These are phyloP conservation scores for Funneliformis mosseae DNA, from an alignment of 192 early-diverging fungal species.

Conservation along the genomic window DNA sequence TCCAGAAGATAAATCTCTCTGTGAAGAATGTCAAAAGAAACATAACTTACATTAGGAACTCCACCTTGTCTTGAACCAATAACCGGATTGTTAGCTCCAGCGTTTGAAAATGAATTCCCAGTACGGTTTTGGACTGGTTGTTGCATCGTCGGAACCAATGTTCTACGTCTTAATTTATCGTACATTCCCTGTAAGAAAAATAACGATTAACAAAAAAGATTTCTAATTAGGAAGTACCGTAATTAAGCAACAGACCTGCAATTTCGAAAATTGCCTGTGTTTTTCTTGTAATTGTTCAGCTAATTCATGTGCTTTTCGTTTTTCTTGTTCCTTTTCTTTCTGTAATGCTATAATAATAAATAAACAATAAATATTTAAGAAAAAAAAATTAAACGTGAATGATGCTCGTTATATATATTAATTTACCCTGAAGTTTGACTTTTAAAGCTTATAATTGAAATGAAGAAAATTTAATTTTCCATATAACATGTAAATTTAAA, in stretches of 20 bases:
- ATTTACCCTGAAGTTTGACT: constrained; percentile 12
- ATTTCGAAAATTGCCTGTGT: constrained; percentile 25
- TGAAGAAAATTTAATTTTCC: background rate
- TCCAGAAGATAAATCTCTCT: too few relatives aligned
- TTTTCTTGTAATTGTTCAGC: constrained; percentile 32
- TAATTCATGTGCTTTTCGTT: constrained; percentile 28
- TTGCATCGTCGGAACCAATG: constrained; percentile 32
- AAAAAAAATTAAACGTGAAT: too few relatives aligned
- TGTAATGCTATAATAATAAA: constrained; percentile 20
- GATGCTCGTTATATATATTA: background rate
- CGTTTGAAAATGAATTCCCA: background rate
- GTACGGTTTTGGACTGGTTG: constrained; percentile 16
- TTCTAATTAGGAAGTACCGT: too few relatives aligned
- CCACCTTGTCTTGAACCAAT: background rate
- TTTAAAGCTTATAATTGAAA: constrained; percentile 14
- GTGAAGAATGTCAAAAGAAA: too few relatives aligned
- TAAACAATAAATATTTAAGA: too few relatives aligned
- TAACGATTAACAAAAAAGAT: too few relatives aligned
- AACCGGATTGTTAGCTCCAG: background rate
- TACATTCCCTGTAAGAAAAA: constrained; percentile 9
- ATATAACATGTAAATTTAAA: too few relatives aligned
- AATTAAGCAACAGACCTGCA: constrained; percentile 22
- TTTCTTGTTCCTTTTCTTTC: constrained; percentile 32
- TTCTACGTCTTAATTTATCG: constrained; percentile 31
- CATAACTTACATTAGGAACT: background rate